Evolutionary conservation across 257 asterid species (phyloP).

Genomic region (Fraxinus anomala): DNA sequence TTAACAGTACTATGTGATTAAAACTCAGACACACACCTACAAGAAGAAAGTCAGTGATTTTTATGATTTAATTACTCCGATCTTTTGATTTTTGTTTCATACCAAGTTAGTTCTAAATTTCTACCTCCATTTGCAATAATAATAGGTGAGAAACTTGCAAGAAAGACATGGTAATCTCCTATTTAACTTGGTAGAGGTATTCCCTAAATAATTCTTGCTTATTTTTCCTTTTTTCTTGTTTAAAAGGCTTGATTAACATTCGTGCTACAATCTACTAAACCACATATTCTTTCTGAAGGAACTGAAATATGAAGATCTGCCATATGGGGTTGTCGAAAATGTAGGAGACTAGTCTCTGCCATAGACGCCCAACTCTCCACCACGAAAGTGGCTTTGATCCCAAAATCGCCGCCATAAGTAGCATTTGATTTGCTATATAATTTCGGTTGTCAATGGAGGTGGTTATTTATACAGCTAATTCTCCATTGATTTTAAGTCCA

Average conservation of each 20-base stretch:
- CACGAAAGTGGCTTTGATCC: too few species aligned
- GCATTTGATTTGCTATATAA: too few species aligned
- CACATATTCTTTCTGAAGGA: conserved; percentile 22
- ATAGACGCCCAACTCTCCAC: conserved; percentile 11
- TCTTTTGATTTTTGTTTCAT: neutral
- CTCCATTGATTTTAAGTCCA: too few species aligned
- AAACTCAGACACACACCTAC: conserved; percentile 37
- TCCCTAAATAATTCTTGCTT: neutral
- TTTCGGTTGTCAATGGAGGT: too few species aligned
- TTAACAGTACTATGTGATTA: conserved; percentile 42
- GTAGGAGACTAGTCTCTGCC: conserved; percentile 17
- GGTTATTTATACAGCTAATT: too few species aligned
- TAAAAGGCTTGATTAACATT: too few species aligned
- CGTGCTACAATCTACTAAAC: neutral
- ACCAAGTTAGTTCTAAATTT: neutral
- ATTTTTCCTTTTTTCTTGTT: neutral
- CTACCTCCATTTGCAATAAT: neutral
- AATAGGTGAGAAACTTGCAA: conserved; percentile 42
- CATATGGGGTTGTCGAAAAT: conserved; percentile 36
- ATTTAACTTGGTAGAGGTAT: conserved; percentile 31
- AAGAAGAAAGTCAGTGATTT: conserved; percentile 42
- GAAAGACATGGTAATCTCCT: conserved; percentile 41
- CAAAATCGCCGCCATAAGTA: too few species aligned
- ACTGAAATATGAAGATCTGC: conserved; percentile 36
- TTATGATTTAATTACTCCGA: neutral